Base-by-base conservation (phyloP, 345 rosid genomes). In the Melastoma malabathricum region DNA sequence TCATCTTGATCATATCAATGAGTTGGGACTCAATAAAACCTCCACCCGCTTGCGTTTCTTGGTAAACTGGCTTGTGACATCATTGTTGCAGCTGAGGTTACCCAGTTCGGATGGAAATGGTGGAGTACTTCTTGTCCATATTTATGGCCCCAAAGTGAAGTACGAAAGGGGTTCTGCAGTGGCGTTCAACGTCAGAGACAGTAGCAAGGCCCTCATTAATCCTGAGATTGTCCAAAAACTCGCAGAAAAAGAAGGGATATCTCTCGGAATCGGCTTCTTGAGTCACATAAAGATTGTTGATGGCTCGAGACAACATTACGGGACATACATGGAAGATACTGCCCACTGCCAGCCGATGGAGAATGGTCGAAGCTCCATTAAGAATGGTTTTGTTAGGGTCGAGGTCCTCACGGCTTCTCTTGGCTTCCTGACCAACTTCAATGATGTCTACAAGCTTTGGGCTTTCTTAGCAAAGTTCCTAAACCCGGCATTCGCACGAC, bases 321-420 rank as follows among this genome's bases (percentile, higher is more conserved):
- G 82, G 39, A 58, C 55, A 51, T 74, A 60, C 53, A 56, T 69
- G 23, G 82, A 82, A 56, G 92, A 82, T 47, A 71, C 82, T 25
- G 59, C 83, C 50, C 59, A 84, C 48, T 77, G 82, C 67, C 72
- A 76, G 61, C 89, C 93, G 16, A 74, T 64, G 85, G 92, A 82
- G 55, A 82, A 68, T 53, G 86, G 89, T 46, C 69, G 68, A 43
- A 68, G 68, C 17, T 64, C 68, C 47, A 84, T 72, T 51, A 83
- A 69, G 65, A 72, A 64, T 10, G 88, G 81, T 13, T 88, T 88
- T 63, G 55, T 85, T 18, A 61, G 95, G 63, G 79, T 84, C 12
- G 95, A 92, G 63, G 99, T 92, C 54, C 94, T 85, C 59, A 88
- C 99, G 16, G 97, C 95, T 51, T 92, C 99, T 25, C 86, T 92